Evolutionary conservation across 257 asterid genomes (phyloP), one percentile per base, ranked within the genome.

Genomic region (Gentiana macrophylla): DNA sequence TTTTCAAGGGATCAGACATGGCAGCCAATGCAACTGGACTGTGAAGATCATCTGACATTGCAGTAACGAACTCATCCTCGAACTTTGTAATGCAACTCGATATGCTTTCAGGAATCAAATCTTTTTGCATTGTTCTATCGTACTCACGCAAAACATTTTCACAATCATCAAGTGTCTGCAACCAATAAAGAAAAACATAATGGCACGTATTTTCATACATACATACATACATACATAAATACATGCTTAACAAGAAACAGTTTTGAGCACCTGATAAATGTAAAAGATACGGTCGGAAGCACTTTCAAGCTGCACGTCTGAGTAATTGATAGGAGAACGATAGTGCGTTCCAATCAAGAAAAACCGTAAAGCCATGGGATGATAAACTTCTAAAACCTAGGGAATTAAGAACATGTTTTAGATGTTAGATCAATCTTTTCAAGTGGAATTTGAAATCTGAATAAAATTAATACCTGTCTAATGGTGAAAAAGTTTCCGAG

Each of bases 401-500:
- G 62, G 65, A 58, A 66, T 66, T 32, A 56, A 56, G 59, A 36
- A 60, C 50, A 50, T 54, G 12, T 6, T 32, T 24, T 49, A 59
- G 44, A 24, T 32, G 8, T 33, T 4, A 37, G 12, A 49, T 52
- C 35, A 56, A 52, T 50, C 37, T 24, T 33, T 32, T 8, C 11
- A 33, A 7, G 32, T 11, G 32, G 52, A 53, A 11, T 0, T 5
- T 12, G n/a, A 52, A n/a, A 53, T 12, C 43, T 37, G 33, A 32
- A 37, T 35, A 52, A 6, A 45, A 53, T 46, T 10, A 1, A 15
- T 79, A 81, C 98, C 96, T 87, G 84, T 60, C 95, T 82, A 57
- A 91, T 91, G 46, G 98, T 87, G 84, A 91, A 87, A 72, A 91
- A 91, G 64, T 91, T 91, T 32, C 98, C 98, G 56, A 91, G 90